phyloP scores from a whole-genome alignment of 805 yeast species.

The Candida piceae region DNA sequence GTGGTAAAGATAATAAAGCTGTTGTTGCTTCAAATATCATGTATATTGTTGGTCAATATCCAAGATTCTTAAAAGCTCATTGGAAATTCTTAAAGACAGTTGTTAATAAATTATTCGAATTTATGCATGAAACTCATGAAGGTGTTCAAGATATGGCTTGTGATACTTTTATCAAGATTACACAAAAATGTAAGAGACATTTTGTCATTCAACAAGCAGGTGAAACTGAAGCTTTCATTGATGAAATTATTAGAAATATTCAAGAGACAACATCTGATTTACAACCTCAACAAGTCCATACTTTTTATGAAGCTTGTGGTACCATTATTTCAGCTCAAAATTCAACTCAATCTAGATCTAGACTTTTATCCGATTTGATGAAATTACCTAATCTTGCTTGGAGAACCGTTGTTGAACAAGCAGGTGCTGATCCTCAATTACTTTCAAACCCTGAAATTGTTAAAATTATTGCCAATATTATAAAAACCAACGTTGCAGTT shows the following conservation, averaged over 20 bases:
- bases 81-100: conserved; percentile 97
- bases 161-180: conserved; percentile 95
- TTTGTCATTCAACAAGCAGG: conserved; percentile 83
- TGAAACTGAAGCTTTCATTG: conserved; percentile 86
- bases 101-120: conserved; percentile 90
- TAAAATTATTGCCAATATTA: conserved; percentile 86
- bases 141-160: conserved; percentile 99
- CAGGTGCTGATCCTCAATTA: conserved; percentile 76
- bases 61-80: conserved; percentile 94
- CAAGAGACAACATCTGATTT: conserved; percentile 85
- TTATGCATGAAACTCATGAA: conserved; percentile 99
- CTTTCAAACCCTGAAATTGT: conserved; percentile 76
- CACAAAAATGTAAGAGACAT: conserved; percentile 91
- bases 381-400: conserved; percentile 90
- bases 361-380: conserved; percentile 76
- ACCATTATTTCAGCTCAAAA: conserved; percentile 86
- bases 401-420: conserved; percentile 81
- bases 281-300: conserved; percentile 96
- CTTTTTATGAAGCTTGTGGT: conserved; percentile 97
- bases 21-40: conserved; percentile 99
- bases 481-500: conserved; percentile 93
- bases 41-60: conserved; percentile 99
- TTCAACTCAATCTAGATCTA: conserved; percentile 60
- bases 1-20: conserved; percentile 97
- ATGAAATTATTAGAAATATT: conserved; percentile 79